Percentiles rank a stretch among this genome's conserved stretches.
These are phyloP conservation scores for Zoysia matrella DNA, from an alignment of 202 grass and related monocot genomes.

Conservation along the genomic window DNA sequence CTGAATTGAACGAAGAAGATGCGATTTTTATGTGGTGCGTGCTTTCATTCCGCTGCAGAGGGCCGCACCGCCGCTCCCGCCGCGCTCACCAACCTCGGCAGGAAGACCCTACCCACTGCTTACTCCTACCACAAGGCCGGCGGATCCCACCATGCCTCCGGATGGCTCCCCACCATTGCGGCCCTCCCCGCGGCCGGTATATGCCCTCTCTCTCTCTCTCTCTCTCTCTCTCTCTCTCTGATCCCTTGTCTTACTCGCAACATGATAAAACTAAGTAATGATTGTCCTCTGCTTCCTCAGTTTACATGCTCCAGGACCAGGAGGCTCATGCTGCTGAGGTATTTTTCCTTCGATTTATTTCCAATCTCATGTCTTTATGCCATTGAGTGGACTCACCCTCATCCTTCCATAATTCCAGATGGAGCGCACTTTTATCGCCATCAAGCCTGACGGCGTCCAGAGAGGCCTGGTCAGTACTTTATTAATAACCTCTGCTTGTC, in stretches of 20 bases:
- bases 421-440: constrained; percentile 93
- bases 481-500: background rate
- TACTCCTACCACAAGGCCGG: constrained; percentile 58
- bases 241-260: background rate
- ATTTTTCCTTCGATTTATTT: background rate
- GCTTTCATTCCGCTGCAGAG: constrained; percentile 29
- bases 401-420: constrained; percentile 47
- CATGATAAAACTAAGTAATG: background rate
- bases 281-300: constrained; percentile 42
- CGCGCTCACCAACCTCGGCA: constrained; percentile 53
- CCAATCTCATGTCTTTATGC: background rate
- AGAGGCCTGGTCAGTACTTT: constrained; percentile 75
- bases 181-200: constrained; percentile 69
- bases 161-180: constrained; percentile 62
- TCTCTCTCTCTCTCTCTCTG: background rate
- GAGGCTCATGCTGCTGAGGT: constrained; percentile 87
- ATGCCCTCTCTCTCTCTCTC: background rate
- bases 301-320: constrained; percentile 88
- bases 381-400: background rate
- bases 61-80: constrained; percentile 67
- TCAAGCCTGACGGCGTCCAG: constrained; percentile 96
- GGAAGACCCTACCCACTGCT: constrained; percentile 60
- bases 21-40: background rate
- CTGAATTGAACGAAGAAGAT: background rate
- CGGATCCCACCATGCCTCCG: constrained; percentile 34